Evolutionary conservation across 2,329 filamentous ascomycete genomes (phyloP).

Genomic region (Diaporthe destruens): DNA sequence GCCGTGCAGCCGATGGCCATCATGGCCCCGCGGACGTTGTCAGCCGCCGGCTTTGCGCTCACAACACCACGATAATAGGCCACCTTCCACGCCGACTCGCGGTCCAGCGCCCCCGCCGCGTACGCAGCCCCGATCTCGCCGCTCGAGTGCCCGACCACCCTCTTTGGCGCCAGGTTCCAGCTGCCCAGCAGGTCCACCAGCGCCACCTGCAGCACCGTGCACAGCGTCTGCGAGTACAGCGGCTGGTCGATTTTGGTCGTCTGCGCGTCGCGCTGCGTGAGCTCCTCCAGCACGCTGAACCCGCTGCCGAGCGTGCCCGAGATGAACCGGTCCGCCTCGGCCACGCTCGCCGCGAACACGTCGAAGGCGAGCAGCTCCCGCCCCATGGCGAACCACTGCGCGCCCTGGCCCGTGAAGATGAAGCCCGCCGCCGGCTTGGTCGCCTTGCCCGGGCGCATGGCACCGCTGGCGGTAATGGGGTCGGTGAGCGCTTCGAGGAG

Average conservation of each 20-base stretch:
- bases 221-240: constrained; percentile 47
- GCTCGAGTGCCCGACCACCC: constrained; percentile 45
- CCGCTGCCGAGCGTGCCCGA: constrained; percentile 18
- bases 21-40: constrained; percentile 31
- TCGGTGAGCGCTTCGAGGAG: constrained; percentile 24
- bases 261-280: constrained; percentile 42
- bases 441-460: constrained; percentile 32
- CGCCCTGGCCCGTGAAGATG: constrained; percentile 53
- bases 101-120: constrained; percentile 43
- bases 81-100: constrained; percentile 42
- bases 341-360: constrained; percentile 42
- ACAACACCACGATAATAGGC: constrained; percentile 44
- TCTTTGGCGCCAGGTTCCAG: constrained; percentile 42
- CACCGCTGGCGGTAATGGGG: constrained; percentile 21
- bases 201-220: constrained; percentile 54
- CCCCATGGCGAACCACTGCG: constrained; percentile 50
- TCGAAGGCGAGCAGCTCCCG: constrained; percentile 44
- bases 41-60: constrained; percentile 31
- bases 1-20: constrained; percentile 38
- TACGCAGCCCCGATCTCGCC: constrained; percentile 48
- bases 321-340: constrained; percentile 31
- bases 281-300: constrained; percentile 45
- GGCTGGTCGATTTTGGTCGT: constrained; percentile 46
- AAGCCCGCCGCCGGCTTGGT: constrained; percentile 41
- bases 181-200: constrained; percentile 48